Conservation (phyloP, 148 eudicot species). For the Drosera capensis region DNA sequence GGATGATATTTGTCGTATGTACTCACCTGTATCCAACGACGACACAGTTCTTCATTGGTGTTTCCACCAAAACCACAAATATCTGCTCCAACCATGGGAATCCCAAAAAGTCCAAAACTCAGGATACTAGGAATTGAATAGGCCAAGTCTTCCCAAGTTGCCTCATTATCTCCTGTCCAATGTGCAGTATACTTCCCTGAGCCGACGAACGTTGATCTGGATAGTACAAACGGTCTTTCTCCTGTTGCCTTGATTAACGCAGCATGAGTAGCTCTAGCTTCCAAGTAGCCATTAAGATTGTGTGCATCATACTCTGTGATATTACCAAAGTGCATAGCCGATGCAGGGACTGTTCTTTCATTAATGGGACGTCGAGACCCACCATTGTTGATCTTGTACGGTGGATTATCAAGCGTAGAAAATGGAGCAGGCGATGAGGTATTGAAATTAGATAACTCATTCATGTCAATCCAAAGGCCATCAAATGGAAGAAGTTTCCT, state of each 20-base stretch:
- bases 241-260: constrained; percentile 20
- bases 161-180: constrained; percentile 50
- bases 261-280: constrained; percentile 30
- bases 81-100: constrained; percentile 52
- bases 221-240: constrained; percentile 32
- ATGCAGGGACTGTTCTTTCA: constrained; percentile 25
- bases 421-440: constrained; percentile 11
- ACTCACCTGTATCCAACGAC: constrained; percentile 39
- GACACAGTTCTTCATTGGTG: constrained; percentile 41
- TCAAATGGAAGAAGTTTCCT: constrained; percentile 15
- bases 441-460: constrained; percentile 24
- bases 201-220: constrained; percentile 39
- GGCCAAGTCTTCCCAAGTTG: constrained; percentile 29
- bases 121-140: constrained; percentile 31
- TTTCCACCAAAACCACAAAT: constrained; percentile 31
- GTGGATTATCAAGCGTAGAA: constrained; percentile 33
- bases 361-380: constrained; percentile 14
- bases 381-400: constrained; percentile 35
- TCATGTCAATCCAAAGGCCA: constrained; percentile 37
- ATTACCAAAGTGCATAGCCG: constrained; percentile 28
- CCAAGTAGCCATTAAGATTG: constrained; percentile 35
- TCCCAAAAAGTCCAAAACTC: constrained; percentile 32
- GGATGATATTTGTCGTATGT: too few species aligned
- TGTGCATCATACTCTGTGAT: constrained; percentile 31
- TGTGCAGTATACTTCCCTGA: constrained; percentile 43